phyloP scores from a whole-genome alignment of 495 filamentous ascomycete genomes.

The Friedmanniomyces simplex region DNA sequence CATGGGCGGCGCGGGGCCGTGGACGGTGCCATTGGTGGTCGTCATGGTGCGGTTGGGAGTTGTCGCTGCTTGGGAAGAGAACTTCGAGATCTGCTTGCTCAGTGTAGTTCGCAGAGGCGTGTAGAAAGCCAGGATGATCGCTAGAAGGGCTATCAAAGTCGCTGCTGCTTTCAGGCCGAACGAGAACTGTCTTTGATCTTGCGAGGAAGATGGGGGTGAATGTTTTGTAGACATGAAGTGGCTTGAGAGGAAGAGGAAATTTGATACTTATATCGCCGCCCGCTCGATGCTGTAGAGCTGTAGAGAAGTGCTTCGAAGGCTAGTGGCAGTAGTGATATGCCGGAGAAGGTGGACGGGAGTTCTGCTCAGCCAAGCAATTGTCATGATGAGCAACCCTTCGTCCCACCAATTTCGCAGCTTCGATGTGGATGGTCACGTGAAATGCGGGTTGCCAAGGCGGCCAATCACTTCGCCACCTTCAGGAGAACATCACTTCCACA shows the following conservation, averaged over 20 bases:
- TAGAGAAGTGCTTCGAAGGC: background rate
- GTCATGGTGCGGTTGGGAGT: constrained; percentile 24
- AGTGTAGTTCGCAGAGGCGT: constrained; percentile 21
- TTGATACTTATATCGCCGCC: background rate
- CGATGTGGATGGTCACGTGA: too few relatives aligned
- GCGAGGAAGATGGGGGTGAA: background rate
- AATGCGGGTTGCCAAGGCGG: too few relatives aligned
- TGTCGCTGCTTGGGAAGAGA: background rate
- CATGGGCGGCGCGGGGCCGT: constrained; percentile 17
- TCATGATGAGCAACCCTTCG: constrained; percentile 5
- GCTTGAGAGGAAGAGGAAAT: background rate
- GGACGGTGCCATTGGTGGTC: constrained; percentile 18
- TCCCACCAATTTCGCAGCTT: too few relatives aligned
- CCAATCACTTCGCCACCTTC: too few relatives aligned
- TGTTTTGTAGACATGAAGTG: background rate
- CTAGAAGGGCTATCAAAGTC: constrained; percentile 19
- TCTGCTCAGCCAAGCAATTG: constrained; percentile 2
- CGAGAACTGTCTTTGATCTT: constrained; percentile 2
- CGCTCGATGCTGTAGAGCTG: background rate
- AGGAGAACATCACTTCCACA: too few relatives aligned
- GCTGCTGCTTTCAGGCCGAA: constrained; percentile 8
- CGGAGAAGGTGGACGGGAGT: background rate
- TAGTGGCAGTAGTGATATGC: background rate
- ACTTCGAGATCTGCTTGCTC: constrained; percentile 11
- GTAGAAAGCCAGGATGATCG: constrained; percentile 32